A percentile compares a stretch with the other conserved stretches of the same genome.
These are phyloP conservation scores for Larix kaempferi DNA, from an alignment of 75 land plant genomes.

Conservation along the genomic window DNA sequence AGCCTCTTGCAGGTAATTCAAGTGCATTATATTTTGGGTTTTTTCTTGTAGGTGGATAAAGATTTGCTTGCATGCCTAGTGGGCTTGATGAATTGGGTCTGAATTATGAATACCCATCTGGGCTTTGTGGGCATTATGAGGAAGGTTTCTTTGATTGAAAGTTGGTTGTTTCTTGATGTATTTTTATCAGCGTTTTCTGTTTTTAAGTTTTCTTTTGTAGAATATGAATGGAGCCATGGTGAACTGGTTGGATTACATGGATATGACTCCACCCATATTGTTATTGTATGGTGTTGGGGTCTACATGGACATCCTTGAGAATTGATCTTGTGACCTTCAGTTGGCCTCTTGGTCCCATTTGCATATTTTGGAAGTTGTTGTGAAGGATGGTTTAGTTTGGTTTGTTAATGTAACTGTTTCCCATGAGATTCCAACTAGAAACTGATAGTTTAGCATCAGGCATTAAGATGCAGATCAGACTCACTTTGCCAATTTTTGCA, in stretches of 20 bases:
- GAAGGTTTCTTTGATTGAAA: neutral
- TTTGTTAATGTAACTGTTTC: neutral
- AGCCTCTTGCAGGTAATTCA: slow-evolving; percentile 40
- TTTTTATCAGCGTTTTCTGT: neutral
- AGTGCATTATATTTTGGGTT: too few relatives aligned
- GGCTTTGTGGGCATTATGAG: neutral
- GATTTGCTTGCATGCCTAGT: neutral
- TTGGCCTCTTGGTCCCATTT: neutral
- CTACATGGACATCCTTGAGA: neutral
- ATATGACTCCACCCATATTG: neutral
- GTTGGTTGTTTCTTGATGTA: neutral
- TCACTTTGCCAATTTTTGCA: too few relatives aligned
- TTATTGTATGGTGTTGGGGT: neutral
- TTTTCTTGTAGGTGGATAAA: neutral
- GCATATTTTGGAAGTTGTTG: neutral
- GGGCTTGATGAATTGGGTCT: neutral
- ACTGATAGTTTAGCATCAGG: too few relatives aligned
- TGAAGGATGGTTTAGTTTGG: neutral
- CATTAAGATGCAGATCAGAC: too few relatives aligned
- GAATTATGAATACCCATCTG: too few relatives aligned
- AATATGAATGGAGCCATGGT: neutral
- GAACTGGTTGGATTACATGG: neutral
- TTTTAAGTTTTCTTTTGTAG: neutral
- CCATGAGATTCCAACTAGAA: too few relatives aligned
- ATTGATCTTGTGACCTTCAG: neutral